Evolutionary conservation across 441 rosid species (phyloP).

Genomic region (Populus hybrid): DNA sequence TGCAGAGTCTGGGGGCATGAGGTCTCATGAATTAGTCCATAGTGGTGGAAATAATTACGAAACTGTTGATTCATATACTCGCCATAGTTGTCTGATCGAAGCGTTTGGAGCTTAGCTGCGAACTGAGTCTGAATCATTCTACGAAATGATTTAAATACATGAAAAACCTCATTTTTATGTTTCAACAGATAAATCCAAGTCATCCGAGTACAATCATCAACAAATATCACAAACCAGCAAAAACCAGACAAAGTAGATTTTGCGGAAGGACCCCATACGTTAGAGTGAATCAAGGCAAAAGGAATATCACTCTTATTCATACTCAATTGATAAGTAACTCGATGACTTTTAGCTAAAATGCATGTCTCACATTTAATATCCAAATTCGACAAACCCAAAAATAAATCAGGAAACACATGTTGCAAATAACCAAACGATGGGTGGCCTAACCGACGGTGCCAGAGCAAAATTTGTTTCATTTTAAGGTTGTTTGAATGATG

Average conservation of each 20-base stretch:
- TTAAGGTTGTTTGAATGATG: not conserved
- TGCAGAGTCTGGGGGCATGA: no score
- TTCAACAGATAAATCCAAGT: not conserved
- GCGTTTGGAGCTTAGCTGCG: not conserved
- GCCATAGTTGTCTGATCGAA: not conserved
- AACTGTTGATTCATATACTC: not conserved
- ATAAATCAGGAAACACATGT: not conserved
- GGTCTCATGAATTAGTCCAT: no score
- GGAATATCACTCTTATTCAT: not conserved
- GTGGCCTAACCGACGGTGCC: not conserved
- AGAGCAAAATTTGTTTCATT: not conserved
- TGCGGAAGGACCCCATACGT: not conserved
- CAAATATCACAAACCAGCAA: slow-evolving; percentile 7
- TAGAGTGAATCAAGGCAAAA: not conserved
- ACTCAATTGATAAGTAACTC: not conserved
- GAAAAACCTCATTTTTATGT: slow-evolving; percentile 5
- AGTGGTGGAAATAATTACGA: not conserved
- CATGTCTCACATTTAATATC: slow-evolving; percentile 4
- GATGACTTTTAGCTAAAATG: slow-evolving; percentile 8
- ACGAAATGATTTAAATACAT: not conserved
- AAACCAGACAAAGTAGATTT: not conserved
- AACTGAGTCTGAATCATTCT: not conserved
- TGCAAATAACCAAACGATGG: not conserved
- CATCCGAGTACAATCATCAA: slow-evolving; percentile 1
- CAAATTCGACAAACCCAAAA: not conserved